Percentiles rank a stretch among this genome's conserved stretches.
phyloP scores from a whole-genome alignment of 257 asterid species.

The Solanum clarkiae region DNA sequence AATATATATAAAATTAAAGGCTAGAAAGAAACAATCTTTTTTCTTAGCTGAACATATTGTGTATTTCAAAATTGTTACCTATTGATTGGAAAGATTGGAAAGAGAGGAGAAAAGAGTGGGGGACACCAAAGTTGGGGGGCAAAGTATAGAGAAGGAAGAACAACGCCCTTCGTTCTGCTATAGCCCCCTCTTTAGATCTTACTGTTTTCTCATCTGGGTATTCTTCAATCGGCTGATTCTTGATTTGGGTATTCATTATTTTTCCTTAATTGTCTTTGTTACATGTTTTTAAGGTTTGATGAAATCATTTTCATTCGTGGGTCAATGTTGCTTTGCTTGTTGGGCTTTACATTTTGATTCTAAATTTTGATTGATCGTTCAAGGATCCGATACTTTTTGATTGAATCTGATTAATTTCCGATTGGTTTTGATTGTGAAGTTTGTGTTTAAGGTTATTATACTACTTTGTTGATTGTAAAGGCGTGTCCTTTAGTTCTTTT shows the following conservation, averaged over 20 bases:
- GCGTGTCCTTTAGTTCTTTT: not conserved
- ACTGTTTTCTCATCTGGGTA: not conserved
- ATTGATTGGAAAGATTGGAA: conserved; percentile 8
- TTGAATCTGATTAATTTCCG: not conserved
- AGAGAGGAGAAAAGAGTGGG: conserved; percentile 2
- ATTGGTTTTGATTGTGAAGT: not conserved
- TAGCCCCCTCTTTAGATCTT: conserved; percentile 12
- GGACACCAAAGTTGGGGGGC: conserved; percentile 6
- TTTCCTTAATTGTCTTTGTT: not conserved
- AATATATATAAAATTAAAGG: not conserved
- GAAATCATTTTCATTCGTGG: not conserved
- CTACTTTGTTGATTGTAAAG: not conserved
- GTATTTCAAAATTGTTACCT: not conserved
- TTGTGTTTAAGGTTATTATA: not conserved
- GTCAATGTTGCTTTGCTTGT: not conserved
- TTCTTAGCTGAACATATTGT: not conserved
- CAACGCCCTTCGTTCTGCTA: conserved; percentile 3
- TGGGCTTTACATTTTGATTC: not conserved
- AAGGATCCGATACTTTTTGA: conserved; percentile 3
- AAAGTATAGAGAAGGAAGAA: conserved; percentile 11
- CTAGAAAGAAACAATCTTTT: not conserved
- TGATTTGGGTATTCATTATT: conserved; percentile 11
- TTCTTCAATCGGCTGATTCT: not conserved
- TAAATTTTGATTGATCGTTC: conserved; percentile 6
- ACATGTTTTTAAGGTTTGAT: not conserved